Base-by-base conservation (phyloP, 139 green algal species). In the Chlorella ohadii region DNA sequence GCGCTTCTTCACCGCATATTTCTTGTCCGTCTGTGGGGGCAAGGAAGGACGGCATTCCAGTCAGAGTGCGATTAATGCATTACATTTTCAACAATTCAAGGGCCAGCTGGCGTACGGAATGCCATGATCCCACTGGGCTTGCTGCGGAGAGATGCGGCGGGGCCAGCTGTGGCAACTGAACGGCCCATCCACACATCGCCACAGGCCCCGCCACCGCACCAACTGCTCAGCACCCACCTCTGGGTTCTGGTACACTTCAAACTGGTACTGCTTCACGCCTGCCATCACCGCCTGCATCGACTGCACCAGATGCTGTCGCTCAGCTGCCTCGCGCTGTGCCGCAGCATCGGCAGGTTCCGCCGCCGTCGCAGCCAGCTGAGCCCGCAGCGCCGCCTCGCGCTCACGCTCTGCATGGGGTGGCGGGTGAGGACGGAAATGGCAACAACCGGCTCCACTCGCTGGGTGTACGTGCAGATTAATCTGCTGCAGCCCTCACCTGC, bases 211-310 rank as follows among this genome's bases (percentile, higher is more conserved):
- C n/a, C 31, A 41, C 31, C 33, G 28, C 33, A 72, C 13, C 13
- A 33, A 72, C 19, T 7, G 33, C 36, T 9, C 23, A 36, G 33
- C 28, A 68, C 41, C 56, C 44, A 72, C 73, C 83, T 71, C 47
- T 23, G 83, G 73, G 33, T 76, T 79, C 5, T 67, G 63, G 34
- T 78, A 75, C 13, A 79, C 28, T 41, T 73, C 64, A 38, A 44
- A 75, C 67, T 72, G 59, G 27, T 61, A 79, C 39, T 59, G 23
- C 25, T 76, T 34, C 44, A 86, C 59, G n/a, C 44, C 51, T 20
- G 75, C 28, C 76, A 84, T 75, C 67, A 71, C 33, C 67, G 74
- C 28, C 47, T 72, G 56, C 79, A 84, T 84, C 7, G 47, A 34
- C 3, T 31, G 27, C 51, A 84, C 79, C 16, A 71, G 80, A 28